A percentile compares a stretch with the other conserved stretches of the same genome.
phyloP scores from a whole-genome alignment of 1,139 yeast species.

The Candida pseudocylindracea region DNA sequence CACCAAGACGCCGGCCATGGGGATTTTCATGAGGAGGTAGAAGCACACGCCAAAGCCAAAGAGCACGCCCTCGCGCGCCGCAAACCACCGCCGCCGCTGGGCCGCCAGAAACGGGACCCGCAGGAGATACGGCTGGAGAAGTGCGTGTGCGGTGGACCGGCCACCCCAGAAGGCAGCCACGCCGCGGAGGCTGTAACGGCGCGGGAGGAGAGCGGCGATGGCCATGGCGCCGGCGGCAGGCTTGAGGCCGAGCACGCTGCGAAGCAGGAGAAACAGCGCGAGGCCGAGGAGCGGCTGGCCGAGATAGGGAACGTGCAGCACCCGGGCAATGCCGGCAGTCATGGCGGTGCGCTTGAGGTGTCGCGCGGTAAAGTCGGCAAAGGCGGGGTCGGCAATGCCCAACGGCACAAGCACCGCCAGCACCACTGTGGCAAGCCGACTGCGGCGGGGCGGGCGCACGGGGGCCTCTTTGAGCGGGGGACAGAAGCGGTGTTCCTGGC shows the following conservation, averaged over 20 bases:
- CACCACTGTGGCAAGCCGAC: neutral
- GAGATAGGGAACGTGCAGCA: conserved; percentile 15
- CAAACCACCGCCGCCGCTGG: conserved; percentile 28
- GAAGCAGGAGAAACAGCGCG: conserved; percentile 20
- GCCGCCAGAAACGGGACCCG: conserved; percentile 20
- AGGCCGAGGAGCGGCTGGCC: conserved; percentile 15
- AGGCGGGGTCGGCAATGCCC: conserved; percentile 1
- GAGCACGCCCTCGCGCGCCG: conserved; percentile 31
- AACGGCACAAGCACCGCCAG: no score
- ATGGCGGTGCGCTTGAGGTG: conserved; percentile 7
- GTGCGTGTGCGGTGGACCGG: conserved; percentile 18
- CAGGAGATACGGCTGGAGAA: conserved; percentile 28
- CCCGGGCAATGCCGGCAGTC: conserved; percentile 5
- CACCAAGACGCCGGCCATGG: conserved; percentile 22
- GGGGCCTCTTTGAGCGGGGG: neutral
- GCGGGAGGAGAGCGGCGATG: conserved; percentile 11
- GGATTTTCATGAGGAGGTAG: conserved; percentile 17
- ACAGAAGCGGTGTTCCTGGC: neutral
- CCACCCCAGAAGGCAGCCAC: conserved; percentile 24
- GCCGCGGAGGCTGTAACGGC: no score
- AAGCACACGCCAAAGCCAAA: conserved; percentile 36
- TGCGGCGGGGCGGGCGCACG: neutral
- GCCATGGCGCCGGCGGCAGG: conserved; percentile 15
- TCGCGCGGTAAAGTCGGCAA: conserved; percentile 2
- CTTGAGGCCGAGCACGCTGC: conserved; percentile 22